A percentile compares a stretch with the other conserved stretches of the same genome.
phyloP scores from a whole-genome alignment of 1,284 basidiomycete genomes.

The Cryptococcus floricola region DNA sequence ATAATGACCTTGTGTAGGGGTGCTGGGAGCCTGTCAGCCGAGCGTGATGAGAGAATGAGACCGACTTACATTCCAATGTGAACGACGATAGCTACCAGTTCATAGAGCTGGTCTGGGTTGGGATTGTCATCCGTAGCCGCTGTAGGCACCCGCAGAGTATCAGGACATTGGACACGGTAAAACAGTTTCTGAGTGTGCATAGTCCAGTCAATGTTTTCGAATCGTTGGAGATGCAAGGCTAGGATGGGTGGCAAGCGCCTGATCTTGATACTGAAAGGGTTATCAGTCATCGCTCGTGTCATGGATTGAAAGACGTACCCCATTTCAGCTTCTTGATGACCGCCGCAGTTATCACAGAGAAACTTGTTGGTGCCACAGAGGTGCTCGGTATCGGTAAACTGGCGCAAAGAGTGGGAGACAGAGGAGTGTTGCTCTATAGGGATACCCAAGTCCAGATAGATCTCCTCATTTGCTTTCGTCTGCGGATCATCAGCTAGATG shows the following conservation, averaged over 20 bases:
- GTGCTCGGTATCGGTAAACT: slow-evolving; percentile 98
- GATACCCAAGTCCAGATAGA: slow-evolving; percentile 93
- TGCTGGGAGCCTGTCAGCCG: slow-evolving; percentile 54
- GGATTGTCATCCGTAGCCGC: slow-evolving; percentile 93
- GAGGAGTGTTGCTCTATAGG: slow-evolving; percentile 97
- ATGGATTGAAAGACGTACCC: slow-evolving; percentile 56
- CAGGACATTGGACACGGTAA: slow-evolving; percentile 93
- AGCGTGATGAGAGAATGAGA: not conserved
- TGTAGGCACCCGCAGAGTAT: slow-evolving; percentile 80
- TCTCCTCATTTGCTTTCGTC: slow-evolving; percentile 94
- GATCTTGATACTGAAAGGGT: slow-evolving; percentile 82
- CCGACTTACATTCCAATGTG: slow-evolving; percentile 85
- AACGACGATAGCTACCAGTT: slow-evolving; percentile 92
- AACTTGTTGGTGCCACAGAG: slow-evolving; percentile 97
- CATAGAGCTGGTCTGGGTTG: slow-evolving; percentile 80
- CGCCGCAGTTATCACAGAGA: slow-evolving; percentile 95
- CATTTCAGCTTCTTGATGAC: slow-evolving; percentile 96
- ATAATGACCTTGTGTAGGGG: slow-evolving; percentile 96
- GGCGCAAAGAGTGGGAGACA: slow-evolving; percentile 87
- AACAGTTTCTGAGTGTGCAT: slow-evolving; percentile 79
- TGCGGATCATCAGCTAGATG: slow-evolving; percentile 32
- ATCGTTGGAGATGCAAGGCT: slow-evolving; percentile 92
- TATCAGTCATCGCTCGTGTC: not conserved
- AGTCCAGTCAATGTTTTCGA: slow-evolving; percentile 57
- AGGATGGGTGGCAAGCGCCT: slow-evolving; percentile 91